Evolutionary conservation across 768 basidiomycete genomes (phyloP).

Genomic region (Boletus vermiculosoides): DNA sequence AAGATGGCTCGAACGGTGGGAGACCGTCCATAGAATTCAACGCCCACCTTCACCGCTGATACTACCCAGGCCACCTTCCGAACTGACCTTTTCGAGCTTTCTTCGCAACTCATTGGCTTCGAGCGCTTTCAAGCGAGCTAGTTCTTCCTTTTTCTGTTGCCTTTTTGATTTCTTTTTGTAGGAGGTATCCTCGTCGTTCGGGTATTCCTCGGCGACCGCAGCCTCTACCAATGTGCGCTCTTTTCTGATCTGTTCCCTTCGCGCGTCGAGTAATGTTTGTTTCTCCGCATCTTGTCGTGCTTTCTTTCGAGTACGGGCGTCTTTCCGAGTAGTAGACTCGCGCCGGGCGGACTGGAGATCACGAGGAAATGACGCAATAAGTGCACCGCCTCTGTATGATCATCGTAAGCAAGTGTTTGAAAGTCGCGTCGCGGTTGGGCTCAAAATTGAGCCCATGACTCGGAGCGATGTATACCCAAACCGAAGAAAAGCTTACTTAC

Average conservation of each 20-base stretch:
- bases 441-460: neutral
- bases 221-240: slow-evolving; percentile 65
- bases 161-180: slow-evolving; percentile 35
- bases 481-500: slow-evolving; percentile 44
- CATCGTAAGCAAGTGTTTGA: neutral
- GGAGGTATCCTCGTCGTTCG: slow-evolving; percentile 76
- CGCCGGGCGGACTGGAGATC: slow-evolving; percentile 65
- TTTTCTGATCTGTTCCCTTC: slow-evolving; percentile 72
- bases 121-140: slow-evolving; percentile 76
- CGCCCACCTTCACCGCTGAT: slow-evolving; percentile 29
- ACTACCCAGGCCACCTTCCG: slow-evolving; percentile 58
- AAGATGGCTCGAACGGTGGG: neutral
- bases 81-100: slow-evolving; percentile 70
- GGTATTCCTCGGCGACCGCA: slow-evolving; percentile 66
- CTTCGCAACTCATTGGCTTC: slow-evolving; percentile 78
- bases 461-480: neutral
- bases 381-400: slow-evolving; percentile 55
- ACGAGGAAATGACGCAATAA: slow-evolving; percentile 77
- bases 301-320: slow-evolving; percentile 76
- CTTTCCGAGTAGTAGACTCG: slow-evolving; percentile 75
- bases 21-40: neutral
- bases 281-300: slow-evolving; percentile 65
- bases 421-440: neutral
- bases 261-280: slow-evolving; percentile 73
- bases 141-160: slow-evolving; percentile 58